Conservation (phyloP, 176 grass and related monocot species). For the Paspalum vaginatum region DNA sequence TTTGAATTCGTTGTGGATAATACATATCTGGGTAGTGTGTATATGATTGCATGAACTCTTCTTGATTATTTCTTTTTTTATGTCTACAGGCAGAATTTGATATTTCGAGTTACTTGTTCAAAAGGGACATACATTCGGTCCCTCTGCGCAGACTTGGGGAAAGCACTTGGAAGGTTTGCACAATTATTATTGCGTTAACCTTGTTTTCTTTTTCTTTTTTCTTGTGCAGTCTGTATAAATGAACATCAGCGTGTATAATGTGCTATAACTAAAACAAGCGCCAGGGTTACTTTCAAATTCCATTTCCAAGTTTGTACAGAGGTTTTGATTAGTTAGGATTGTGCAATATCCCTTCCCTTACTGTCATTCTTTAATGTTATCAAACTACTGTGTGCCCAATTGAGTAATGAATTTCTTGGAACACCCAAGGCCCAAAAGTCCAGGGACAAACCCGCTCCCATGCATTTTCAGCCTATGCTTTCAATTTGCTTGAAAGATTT, state of each 20-base stretch:
- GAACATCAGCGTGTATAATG: neutral
- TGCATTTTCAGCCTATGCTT: neutral
- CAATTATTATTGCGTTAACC: conserved; percentile 11
- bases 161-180: conserved; percentile 81
- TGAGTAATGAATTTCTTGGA: neutral
- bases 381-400: neutral
- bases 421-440: neutral
- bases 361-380: neutral
- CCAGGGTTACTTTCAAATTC: neutral
- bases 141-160: conserved; percentile 96
- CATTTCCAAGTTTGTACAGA: conserved; percentile 27
- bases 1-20: neutral
- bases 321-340: neutral
- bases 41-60: neutral
- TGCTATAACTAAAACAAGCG: neutral
- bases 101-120: conserved; percentile 93
- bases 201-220: conserved; percentile 22
- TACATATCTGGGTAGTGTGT: neutral
- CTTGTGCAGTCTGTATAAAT: conserved; percentile 7
- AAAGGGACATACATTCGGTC: conserved; percentile 97
- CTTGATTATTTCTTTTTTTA: neutral
- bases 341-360: neutral
- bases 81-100: conserved; percentile 83
- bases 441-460: neutral
- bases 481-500: neutral